phyloP scores from a whole-genome alignment of 371 early-diverging fungal species.

The Coemansia sp. region DNA sequence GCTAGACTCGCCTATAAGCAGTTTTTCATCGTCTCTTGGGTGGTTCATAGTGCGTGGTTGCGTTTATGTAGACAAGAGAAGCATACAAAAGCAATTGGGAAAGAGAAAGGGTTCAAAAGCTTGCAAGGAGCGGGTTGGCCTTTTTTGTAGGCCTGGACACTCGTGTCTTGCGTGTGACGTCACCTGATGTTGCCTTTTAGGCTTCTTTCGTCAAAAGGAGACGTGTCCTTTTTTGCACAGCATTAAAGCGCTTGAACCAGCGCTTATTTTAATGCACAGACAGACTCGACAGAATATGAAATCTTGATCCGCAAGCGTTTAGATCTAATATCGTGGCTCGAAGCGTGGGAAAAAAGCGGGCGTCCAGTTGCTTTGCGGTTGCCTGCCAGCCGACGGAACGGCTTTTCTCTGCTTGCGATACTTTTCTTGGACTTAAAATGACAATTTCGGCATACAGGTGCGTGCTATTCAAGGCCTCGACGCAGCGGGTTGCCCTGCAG shows the following conservation, averaged over 20 bases:
- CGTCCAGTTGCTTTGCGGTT: background rate
- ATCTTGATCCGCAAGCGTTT: background rate
- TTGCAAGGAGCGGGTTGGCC: no score
- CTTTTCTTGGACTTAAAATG: background rate
- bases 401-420: background rate
- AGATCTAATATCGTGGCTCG: no score
- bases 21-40: constrained; percentile 20
- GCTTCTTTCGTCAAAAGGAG: background rate
- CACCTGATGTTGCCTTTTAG: background rate
- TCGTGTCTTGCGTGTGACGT: constrained; percentile 1
- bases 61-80: background rate
- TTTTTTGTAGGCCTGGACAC: background rate
- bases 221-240: background rate
- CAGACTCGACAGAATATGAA: background rate
- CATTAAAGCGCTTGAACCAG: no score
- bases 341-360: constrained; percentile 8
- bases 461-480: background rate
- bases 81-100: background rate
- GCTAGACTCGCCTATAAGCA: constrained; percentile 4
- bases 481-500: background rate
- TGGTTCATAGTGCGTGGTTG: background rate
- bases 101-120: constrained; percentile 1
- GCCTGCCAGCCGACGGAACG: background rate
- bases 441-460: background rate
- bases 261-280: no score